phyloP scores from a whole-genome alignment of 2,329 filamentous ascomycete species.

The Hysterium pulicare region DNA sequence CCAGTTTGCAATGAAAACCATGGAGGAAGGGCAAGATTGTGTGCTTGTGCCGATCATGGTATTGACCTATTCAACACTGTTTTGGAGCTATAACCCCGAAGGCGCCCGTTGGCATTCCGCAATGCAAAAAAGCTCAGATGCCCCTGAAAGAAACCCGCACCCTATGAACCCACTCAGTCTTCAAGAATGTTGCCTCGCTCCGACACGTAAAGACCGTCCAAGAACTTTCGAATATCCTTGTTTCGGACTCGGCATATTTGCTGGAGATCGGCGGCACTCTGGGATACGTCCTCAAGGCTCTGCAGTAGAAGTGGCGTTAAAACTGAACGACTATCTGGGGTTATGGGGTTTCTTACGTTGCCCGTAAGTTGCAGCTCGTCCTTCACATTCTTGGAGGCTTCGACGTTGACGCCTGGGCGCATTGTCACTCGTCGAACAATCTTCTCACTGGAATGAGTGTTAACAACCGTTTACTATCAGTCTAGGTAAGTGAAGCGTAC shows the following conservation, averaged over 20 bases:
- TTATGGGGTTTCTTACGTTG: slow-evolving; percentile 53
- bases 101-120: slow-evolving; percentile 36
- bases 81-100: slow-evolving; percentile 38
- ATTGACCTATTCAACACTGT: slow-evolving; percentile 37
- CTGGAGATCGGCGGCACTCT: slow-evolving; percentile 98
- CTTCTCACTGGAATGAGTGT: slow-evolving; percentile 74
- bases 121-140: slow-evolving; percentile 41
- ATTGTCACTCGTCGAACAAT: slow-evolving; percentile 89
- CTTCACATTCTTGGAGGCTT: slow-evolving; percentile 89
- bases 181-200: slow-evolving; percentile 94
- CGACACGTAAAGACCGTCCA: slow-evolving; percentile 99
- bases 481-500: neutral
- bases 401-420: slow-evolving; percentile 85
- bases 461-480: neutral
- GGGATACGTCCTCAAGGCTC: slow-evolving; percentile 92
- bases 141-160: slow-evolving; percentile 39
- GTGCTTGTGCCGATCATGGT: slow-evolving; percentile 23
- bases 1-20: too few relatives aligned
- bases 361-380: slow-evolving; percentile 91
- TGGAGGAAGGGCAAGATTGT: neutral
- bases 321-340: neutral
- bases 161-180: slow-evolving; percentile 41
- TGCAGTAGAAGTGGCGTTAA: slow-evolving; percentile 4
- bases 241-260: slow-evolving; percentile 99
- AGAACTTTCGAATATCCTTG: slow-evolving; percentile 99